Base-by-base conservation (phyloP, 2,329 filamentous ascomycete genomes). In the Clarireedia monteithiana region DNA sequence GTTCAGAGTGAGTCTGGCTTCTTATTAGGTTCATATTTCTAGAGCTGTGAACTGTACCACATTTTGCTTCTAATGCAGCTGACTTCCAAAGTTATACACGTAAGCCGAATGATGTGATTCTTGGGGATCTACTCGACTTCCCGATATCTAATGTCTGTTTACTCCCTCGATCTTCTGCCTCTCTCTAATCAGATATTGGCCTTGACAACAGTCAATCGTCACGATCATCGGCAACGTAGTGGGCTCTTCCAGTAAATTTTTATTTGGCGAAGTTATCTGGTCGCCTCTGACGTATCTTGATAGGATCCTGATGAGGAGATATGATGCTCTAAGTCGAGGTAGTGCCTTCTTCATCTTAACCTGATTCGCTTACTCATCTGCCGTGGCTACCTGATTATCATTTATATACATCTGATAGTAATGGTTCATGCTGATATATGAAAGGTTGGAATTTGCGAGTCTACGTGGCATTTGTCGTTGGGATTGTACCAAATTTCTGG, bases 41-140 rank as follows among this genome's bases (percentile, higher is more conserved):
- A 10, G 69, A 45, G 62, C 69, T 15, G 66, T 70, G 38, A 69
- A 69, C 56, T 70, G 67, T 44, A 68, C 68, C 6, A 74, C 69
- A 5, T 74, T 68, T 62, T 62, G 70, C 66, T n/a, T 70, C 66
- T 40, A 74, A 73, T 58, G 72, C 72, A 3, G 69, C 73, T 0
- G 73, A 76, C 60, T 71, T 75, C 46, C 73, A 75, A 57, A 67
- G 74, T 15, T 77, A 76, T 59, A 70, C 74, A 0, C 62, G 53
- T 0, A 70, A 68, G 44, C 70, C 72, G 1, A 70, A 68, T 9
- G 73, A 77, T 58, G 70, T 73, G 1, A 66, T 77, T 17, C 30
- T 70, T 4, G 73, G 72, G 1, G 72, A 76, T 51, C 7, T 74
- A 3, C 39, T 75, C 20, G 70, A 73, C 20, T 75, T 74, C 53